Percentiles rank a stretch among this genome's conserved stretches.
Evolutionary conservation across 768 basidiomycete genomes (phyloP).

Genomic region (Neoboletus magnificus): DNA sequence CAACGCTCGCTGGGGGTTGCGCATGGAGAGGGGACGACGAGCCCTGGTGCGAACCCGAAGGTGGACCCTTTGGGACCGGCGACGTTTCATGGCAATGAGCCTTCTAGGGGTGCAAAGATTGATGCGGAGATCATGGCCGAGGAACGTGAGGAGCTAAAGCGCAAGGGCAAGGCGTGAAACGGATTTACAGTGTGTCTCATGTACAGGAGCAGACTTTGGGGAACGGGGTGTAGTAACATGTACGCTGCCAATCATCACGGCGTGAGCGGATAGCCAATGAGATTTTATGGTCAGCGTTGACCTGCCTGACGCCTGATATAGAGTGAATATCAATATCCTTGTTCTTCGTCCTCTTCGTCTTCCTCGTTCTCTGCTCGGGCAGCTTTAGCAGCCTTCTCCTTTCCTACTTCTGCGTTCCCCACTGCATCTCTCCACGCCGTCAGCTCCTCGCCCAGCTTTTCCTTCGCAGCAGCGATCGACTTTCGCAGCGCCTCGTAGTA

Average conservation of each 20-base stretch:
- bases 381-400: conserved; percentile 47
- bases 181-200: not conserved
- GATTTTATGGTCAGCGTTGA: not conserved
- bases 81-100: conserved; percentile 52
- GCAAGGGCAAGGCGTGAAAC: conserved; percentile 40
- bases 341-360: conserved; percentile 41
- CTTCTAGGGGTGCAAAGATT: conserved; percentile 55
- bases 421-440: conserved; percentile 75
- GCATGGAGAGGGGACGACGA: conserved; percentile 29
- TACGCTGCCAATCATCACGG: not conserved
- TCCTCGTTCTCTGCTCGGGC: conserved; percentile 47
- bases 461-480: conserved; percentile 51
- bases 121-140: conserved; percentile 54
- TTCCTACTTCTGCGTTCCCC: conserved; percentile 58
- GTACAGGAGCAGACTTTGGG: not conserved
- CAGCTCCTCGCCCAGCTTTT: conserved; percentile 60
- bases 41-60: conserved; percentile 29
- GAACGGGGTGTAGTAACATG: not conserved
- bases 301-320: not conserved
- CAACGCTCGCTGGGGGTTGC: conserved; percentile 27
- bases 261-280: not conserved
- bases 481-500: conserved; percentile 53
- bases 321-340: conserved; percentile 20
- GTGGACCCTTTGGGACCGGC: conserved; percentile 50
- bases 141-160: conserved; percentile 45